Evolutionary conservation across 805 yeast species (phyloP), one percentile per base, ranked within the genome.

Genomic region (Kluyveromyces starmeri): DNA sequence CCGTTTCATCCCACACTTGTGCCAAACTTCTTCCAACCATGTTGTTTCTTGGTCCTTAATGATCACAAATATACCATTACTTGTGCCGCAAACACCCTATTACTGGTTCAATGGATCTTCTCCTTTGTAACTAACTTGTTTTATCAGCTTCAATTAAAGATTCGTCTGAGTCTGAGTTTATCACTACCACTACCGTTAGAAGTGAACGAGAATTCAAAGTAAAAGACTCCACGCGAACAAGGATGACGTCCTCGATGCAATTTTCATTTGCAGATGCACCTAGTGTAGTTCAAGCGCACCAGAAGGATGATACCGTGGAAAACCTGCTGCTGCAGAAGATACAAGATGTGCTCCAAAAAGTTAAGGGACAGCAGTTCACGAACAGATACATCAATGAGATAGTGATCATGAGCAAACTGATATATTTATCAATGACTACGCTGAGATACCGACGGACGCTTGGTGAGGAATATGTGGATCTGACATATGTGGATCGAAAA

Each of bases 391-490:
- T 81, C 2, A 69, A 72, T 28, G 83, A 78, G 45, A 64, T 86
- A 10, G 61, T 77, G 1, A 67, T 74, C 0, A 51, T 65, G 2
- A 72, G 81, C 7, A 76, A 77, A 34, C 54, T 78, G 1, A 28
- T 78, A 0, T 89, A 89, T 51, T 62, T 84, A n/a, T 55, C 69
- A 2, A 59, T 83, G 15, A 89, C 96, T 0, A 88, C 96, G 0
- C 59, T 81, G 10, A 39, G 73, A 4, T 89, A 89, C 0, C 72
- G 83, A 2, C 67, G 89, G 35, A 89, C 97, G 0, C 60, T 92
- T 18, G 98, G 98, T 1, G 97, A 89, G 53, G 96, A 89, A 58
- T 89, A 89, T 57, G 86, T 86, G 10, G 95, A 89, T 55, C 59
- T 84, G 36, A 58, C 75, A 6, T 80, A 82, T 49, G 84, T 81